Conservation (phyloP, 345 rosid species). For the Zanthoxylum bungeanum region DNA sequence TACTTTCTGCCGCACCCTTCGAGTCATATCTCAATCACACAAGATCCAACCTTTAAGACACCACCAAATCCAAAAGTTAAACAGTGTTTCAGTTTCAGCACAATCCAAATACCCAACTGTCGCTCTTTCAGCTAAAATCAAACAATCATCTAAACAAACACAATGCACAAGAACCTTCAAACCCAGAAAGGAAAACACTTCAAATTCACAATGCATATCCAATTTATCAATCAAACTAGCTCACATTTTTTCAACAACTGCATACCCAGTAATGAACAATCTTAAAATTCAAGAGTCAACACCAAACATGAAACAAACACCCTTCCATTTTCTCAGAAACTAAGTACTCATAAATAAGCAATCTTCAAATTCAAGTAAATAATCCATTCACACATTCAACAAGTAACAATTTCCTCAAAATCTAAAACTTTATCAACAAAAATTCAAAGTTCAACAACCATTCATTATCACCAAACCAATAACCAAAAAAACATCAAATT, state of each 20-base stretch:
- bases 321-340: not conserved
- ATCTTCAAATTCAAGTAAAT: not conserved
- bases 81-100: not conserved
- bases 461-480: not conserved
- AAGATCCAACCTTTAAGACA: conserved; percentile 3
- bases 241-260: not conserved
- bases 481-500: conserved; percentile 4
- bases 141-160: not conserved
- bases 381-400: not conserved
- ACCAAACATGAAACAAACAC: not conserved
- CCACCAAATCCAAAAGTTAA: conserved; percentile 9
- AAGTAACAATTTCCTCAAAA: not conserved
- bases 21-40: conserved; percentile 20
- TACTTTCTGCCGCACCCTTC: conserved; percentile 29
- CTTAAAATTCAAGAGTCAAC: not conserved
- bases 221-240: conserved; percentile 2
- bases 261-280: not conserved
- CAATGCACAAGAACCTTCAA: not conserved
- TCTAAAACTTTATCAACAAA: not conserved
- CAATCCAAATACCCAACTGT: not conserved
- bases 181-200: not conserved
- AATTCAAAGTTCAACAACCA: not conserved
- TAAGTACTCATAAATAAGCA: not conserved
- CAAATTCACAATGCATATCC: not conserved
- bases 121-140: not conserved